Percentiles rank a stretch among this genome's conserved stretches.
phyloP scores from a whole-genome alignment of 257 asterid genomes.

The Salvia hispanica region DNA sequence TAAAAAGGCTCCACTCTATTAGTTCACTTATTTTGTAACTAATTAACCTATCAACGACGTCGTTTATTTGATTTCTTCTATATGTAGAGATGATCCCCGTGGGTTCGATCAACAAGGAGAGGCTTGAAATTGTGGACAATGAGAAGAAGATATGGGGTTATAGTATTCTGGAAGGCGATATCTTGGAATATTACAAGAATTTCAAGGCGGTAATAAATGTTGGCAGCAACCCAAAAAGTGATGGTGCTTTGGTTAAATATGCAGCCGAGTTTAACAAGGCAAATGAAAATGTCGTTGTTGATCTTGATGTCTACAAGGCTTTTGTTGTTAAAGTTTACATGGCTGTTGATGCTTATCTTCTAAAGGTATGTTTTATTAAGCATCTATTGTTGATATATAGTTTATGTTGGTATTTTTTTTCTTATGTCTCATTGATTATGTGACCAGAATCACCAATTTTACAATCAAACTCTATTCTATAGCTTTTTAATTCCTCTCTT shows the following conservation, averaged over 20 bases:
- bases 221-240: not conserved
- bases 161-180: conserved; percentile 4
- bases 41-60: no score
- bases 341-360: conserved; percentile 12
- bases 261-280: conserved; percentile 9
- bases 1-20: not conserved
- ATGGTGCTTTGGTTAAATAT: conserved; percentile 11
- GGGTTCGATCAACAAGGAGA: conserved; percentile 20
- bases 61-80: no score
- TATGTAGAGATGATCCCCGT: not conserved
- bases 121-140: conserved; percentile 3
- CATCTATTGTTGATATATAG: no score
- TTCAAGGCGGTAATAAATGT: not conserved
- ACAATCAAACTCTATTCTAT: no score
- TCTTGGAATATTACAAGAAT: conserved; percentile 2
- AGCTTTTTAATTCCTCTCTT: no score
- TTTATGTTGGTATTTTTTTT: no score
- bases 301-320: not conserved
- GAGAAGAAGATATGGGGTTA: conserved; percentile 12
- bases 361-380: not conserved
- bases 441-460: no score
- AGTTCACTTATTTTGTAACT: no score
- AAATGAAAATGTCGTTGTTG: not conserved
- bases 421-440: no score
- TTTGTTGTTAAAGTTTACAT: not conserved